Conservation (phyloP, 768 basidiomycete genomes). For the Lactarius vividus region DNA sequence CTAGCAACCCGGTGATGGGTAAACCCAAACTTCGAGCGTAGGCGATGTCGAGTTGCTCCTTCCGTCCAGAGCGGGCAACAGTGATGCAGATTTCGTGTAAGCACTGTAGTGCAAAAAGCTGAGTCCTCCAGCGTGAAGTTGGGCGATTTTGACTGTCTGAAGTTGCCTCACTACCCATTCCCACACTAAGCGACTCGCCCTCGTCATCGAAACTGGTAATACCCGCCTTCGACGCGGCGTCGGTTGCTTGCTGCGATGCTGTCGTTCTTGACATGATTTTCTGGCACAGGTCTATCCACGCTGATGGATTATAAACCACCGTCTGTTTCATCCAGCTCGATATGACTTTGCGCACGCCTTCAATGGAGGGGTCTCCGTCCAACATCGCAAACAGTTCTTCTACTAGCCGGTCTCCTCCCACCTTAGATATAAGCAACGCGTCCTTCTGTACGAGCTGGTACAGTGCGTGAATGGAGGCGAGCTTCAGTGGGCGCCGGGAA, state of each 20-base stretch:
- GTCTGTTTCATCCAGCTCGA: slow-evolving; percentile 94
- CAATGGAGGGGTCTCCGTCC: slow-evolving; percentile 90
- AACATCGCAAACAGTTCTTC: slow-evolving; percentile 94
- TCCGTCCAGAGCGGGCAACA: slow-evolving; percentile 65
- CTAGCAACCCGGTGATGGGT: slow-evolving; percentile 60
- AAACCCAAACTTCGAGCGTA: slow-evolving; percentile 64
- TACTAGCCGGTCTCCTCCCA: slow-evolving; percentile 92
- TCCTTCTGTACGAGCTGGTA: slow-evolving; percentile 98
- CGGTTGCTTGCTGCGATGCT: slow-evolving; percentile 70
- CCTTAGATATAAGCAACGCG: slow-evolving; percentile 83
- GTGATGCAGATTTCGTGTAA: slow-evolving; percentile 84
- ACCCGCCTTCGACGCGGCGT: slow-evolving; percentile 54
- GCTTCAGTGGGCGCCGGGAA: slow-evolving; percentile 77
- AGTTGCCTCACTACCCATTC: slow-evolving; percentile 43
- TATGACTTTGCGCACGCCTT: slow-evolving; percentile 92
- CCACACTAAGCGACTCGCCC: slow-evolving; percentile 82
- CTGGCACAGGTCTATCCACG: slow-evolving; percentile 98
- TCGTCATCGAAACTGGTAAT: slow-evolving; percentile 75
- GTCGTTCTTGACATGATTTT: slow-evolving; percentile 95
- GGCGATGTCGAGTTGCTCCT: slow-evolving; percentile 80
- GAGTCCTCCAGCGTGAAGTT: slow-evolving; percentile 93
- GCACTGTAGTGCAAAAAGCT: slow-evolving; percentile 91
- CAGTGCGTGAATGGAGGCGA: slow-evolving; percentile 92
- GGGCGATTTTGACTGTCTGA: slow-evolving; percentile 41
- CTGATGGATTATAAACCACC: slow-evolving; percentile 86